A percentile compares a stretch with the other conserved stretches of the same genome.
Evolutionary conservation across 352 stramenopile species (phyloP).

Genomic region (Globisporangium okanoganense): DNA sequence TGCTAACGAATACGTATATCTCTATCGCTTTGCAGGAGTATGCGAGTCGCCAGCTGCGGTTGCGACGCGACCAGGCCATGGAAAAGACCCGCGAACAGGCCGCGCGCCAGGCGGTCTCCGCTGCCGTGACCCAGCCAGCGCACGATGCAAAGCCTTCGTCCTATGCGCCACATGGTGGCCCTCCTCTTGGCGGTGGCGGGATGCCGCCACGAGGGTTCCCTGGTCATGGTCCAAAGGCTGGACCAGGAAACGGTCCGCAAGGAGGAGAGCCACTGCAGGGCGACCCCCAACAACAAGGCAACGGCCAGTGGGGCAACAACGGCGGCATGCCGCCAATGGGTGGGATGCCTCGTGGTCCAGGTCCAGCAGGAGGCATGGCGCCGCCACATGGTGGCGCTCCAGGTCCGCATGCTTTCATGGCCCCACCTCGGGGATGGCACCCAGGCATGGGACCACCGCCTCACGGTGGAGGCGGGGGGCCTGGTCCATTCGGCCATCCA

Average conservation of each 20-base stretch:
- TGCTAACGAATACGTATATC: neutral
- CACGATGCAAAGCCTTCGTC: slow-evolving; percentile 19
- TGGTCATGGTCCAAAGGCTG: neutral
- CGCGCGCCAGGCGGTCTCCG: slow-evolving; percentile 64
- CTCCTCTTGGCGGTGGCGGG: slow-evolving; percentile 20
- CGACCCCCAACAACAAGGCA: slow-evolving; percentile 10
- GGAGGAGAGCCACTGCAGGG: neutral
- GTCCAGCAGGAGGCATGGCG: slow-evolving; percentile 6
- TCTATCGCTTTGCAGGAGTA: slow-evolving; percentile 57
- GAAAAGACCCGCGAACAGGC: slow-evolving; percentile 80
- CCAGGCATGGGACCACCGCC: slow-evolving; percentile 59
- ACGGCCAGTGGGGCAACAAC: slow-evolving; percentile 9
- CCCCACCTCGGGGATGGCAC: slow-evolving; percentile 60
- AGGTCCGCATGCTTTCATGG: slow-evolving; percentile 47
- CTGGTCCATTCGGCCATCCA: slow-evolving; percentile 29
- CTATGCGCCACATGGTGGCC: slow-evolving; percentile 2
- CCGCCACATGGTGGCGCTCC: neutral
- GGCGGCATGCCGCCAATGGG: slow-evolving; percentile 18
- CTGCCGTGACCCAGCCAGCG: slow-evolving; percentile 38
- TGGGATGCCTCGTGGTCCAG: slow-evolving; percentile 15
- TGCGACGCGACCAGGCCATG: slow-evolving; percentile 64
- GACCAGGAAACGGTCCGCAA: slow-evolving; percentile 5
- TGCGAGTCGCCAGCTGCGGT: slow-evolving; percentile 63
- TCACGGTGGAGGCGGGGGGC: slow-evolving; percentile 13
- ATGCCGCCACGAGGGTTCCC: slow-evolving; percentile 23